Conservation (phyloP, 306 rosid species). For the Prunus fruticosa region DNA sequence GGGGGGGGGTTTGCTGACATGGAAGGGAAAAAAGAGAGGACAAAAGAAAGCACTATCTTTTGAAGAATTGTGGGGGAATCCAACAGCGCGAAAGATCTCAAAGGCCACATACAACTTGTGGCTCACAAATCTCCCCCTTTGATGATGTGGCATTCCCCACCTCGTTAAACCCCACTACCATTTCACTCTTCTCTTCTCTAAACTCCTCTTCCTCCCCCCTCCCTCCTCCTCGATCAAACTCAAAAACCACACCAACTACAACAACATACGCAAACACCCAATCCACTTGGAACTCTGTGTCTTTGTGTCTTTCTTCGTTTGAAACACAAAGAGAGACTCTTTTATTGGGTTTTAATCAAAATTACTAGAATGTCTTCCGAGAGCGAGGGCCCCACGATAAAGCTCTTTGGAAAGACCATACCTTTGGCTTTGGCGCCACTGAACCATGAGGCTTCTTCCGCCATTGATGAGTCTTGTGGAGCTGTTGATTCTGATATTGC, state of each 20-base stretch:
- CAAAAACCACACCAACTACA: not conserved
- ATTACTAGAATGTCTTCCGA: conserved; percentile 60
- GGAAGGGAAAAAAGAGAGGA: conserved; percentile 35
- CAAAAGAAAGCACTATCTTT: conserved; percentile 58
- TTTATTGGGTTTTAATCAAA: not conserved
- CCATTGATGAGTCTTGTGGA: conserved; percentile 20
- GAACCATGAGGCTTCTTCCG: conserved; percentile 9
- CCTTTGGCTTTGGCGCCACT: conserved; percentile 34
- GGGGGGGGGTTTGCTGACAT: conserved; percentile 26
- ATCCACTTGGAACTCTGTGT: not conserved
- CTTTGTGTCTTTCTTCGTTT: not conserved
- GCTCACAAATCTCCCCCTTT: conserved; percentile 48
- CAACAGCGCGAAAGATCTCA: conserved; percentile 71
- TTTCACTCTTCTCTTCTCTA: not conserved
- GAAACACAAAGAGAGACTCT: not conserved
- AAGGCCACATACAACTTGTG: conserved; percentile 82
- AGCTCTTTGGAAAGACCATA: conserved; percentile 84
- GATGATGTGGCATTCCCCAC: conserved; percentile 57
- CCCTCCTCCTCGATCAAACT: not conserved
- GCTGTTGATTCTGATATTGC: conserved; percentile 4
- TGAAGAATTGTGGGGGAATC: conserved; percentile 59
- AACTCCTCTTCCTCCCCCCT: not conserved
- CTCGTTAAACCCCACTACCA: conserved; percentile 19
- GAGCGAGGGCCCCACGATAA: conserved; percentile 53
- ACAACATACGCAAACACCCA: not conserved